Base-by-base conservation (phyloP, 2,329 filamentous ascomycete genomes). In the Penicillium brasilianum region DNA sequence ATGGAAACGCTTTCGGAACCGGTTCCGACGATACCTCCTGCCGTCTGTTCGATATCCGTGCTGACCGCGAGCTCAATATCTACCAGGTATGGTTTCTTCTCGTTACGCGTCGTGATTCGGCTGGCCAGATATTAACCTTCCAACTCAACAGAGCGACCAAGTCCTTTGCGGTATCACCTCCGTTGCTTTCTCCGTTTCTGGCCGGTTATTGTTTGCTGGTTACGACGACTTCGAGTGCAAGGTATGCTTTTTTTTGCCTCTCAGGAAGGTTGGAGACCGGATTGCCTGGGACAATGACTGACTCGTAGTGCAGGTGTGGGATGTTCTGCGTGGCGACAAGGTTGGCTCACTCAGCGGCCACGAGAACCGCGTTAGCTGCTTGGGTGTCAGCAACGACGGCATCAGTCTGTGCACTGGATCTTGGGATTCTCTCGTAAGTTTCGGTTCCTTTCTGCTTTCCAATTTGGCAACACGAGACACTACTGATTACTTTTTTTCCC, bases 161-260 rank as follows among this genome's bases (percentile, higher is more conserved):
- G 96, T 97, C 71, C 88, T 97, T 55, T 99, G 95, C 77, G 95
- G 95, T 72, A 98, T 99, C 73, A 99, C 95, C 25, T 99, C 95
- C 4, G 95, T 99, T 51, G 95, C 94, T 61, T 98, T 96, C 72
- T 99, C 95, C 16, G 94, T 99, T 14, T 99, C 95, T 60, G 95
- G 95, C 61, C 88, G 95, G 76, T 83, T 99, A 72, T 83, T 99
- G 43, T 99, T 99, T 77, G 95, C 95, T 58, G 95, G 95, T 69
- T 99, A 99, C 74, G 95, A 99, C 74, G 95, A 99, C 77, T 99
- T 97, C 74, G 95, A 99, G 81, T 99, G 95, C 93, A 99, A 98
- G 90, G 94, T 97, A 83, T 74, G 87, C n/a, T n/a, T n/a, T n/a
- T n/a, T 72, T 10, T 49, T 7, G 18, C 18, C 5, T 16, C 20